Conservation (phyloP, 352 stramenopile genomes). For the Phytophthora fragariae region DNA sequence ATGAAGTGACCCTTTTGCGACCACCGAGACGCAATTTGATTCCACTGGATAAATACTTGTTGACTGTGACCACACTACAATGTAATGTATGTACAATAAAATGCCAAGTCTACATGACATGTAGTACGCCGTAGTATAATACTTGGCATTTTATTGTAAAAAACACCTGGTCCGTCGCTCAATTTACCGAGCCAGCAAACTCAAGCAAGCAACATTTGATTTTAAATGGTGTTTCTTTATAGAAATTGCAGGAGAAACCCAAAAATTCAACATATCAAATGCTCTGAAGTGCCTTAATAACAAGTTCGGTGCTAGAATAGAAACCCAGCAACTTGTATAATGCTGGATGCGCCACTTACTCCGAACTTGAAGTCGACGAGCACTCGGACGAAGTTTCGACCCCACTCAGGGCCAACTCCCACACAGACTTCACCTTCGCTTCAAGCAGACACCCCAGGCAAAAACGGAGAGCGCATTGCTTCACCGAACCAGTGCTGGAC, state of each 20-base stretch:
- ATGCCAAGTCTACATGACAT: too few relatives aligned
- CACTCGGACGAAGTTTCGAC: conserved; percentile 15
- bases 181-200: too few relatives aligned
- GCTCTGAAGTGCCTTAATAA: background rate
- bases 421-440: conserved; percentile 49
- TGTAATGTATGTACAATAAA: too few relatives aligned
- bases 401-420: conserved; percentile 45
- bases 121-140: too few relatives aligned
- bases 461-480: conserved; percentile 47
- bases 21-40: background rate
- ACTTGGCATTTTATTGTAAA: too few relatives aligned
- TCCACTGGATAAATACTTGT: background rate
- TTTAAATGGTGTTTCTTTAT: too few relatives aligned
- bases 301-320: too few relatives aligned
- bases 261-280: background rate
- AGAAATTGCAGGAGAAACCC: background rate
- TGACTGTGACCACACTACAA: background rate
- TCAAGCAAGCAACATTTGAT: too few relatives aligned
- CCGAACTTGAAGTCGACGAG: conserved; percentile 22
- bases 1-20: background rate
- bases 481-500: conserved; percentile 29
- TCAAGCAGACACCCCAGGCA: conserved; percentile 57
- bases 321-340: background rate
- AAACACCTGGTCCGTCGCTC: too few relatives aligned
- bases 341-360: background rate